Conservation (phyloP, 139 green algal species). For the Spirogloea muscicola region DNA sequence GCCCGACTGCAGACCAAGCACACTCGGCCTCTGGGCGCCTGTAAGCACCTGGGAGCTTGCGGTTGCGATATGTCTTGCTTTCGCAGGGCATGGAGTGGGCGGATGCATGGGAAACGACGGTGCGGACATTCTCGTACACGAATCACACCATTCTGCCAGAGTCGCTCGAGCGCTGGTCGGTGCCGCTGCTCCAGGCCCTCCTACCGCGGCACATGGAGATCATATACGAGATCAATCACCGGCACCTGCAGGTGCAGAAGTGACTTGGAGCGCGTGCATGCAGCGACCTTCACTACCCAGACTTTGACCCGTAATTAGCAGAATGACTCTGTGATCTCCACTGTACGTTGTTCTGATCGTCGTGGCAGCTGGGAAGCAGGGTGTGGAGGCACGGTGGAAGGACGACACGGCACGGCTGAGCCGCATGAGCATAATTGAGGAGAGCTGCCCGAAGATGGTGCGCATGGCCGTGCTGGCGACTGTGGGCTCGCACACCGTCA, state of each 20-base stretch:
- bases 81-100: conserved; percentile 80
- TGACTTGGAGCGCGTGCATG: no score
- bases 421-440: conserved; percentile 94
- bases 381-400: conserved; percentile 51
- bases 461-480: conserved; percentile 95
- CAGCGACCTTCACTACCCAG: no score
- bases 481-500: conserved; percentile 79
- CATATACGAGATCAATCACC: conserved; percentile 98
- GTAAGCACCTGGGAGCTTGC: no score
- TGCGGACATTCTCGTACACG: conserved; percentile 58
- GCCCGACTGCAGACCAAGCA: no score
- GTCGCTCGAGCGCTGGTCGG: conserved; percentile 80
- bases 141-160: conserved; percentile 97
- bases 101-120: conserved; percentile 80
- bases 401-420: conserved; percentile 81
- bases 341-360: no score
- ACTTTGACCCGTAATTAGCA: no score
- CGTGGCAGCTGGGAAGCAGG: no score
- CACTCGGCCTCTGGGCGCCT: no score
- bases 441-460: conserved; percentile 74
- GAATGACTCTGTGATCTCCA: no score
- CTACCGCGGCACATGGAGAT: conserved; percentile 97
- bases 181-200: conserved; percentile 50
- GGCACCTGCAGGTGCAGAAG: conserved; percentile 87
- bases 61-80: no score